Evolutionary conservation across 2,329 filamentous ascomycete genomes (phyloP), one percentile per base, ranked within the genome.

Genomic region (Cladosporium sp.): DNA sequence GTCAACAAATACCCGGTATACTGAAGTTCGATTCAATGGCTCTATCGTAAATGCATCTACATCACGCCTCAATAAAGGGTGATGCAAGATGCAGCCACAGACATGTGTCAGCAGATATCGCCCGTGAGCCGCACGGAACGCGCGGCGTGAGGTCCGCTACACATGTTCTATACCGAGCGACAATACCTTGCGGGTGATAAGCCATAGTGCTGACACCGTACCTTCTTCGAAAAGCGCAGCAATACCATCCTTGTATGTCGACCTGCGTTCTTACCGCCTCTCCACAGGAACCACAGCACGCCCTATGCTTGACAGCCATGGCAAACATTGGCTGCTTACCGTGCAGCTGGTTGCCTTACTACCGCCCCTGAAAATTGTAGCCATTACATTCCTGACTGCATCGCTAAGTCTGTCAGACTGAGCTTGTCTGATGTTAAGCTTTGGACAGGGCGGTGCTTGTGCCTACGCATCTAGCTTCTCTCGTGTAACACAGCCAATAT

Each of bases 331-430:
- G 41, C 38, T 34, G 11, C 41, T 60, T 32, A 30, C 12, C 24
- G n/a, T 41, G 41, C 26, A 60, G 41, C 41, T 44, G 28, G 21
- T 21, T 10, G 28, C 36, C 38, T 21, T 18, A n/a, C 6, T 12
- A 4, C 28, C 10, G 52, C 30, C 28, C 41, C 59, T 41, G 59
- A 11, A 14, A 10, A 8, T 5, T 5, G 11, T 14, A 47, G 28
- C 41, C 26, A 49, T 60, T 51, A 44, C 38, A 11, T 47, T 47
- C 36, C 59, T 60, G 59, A 51, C 59, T 60, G 59, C 32, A 21
- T n/a, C n/a, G 59, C 59, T 44, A 60, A 51, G 38, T 11, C n/a
- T 41, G 38, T 32, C 59, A 60, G 41, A 24, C 26, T 30, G 41
- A 60, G 59, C 59, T 60, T 60, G 41, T 60, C 18, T 24, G 38